Conservation (phyloP, 2,329 filamentous ascomycete species). For the Verticillium alfalfae region DNA sequence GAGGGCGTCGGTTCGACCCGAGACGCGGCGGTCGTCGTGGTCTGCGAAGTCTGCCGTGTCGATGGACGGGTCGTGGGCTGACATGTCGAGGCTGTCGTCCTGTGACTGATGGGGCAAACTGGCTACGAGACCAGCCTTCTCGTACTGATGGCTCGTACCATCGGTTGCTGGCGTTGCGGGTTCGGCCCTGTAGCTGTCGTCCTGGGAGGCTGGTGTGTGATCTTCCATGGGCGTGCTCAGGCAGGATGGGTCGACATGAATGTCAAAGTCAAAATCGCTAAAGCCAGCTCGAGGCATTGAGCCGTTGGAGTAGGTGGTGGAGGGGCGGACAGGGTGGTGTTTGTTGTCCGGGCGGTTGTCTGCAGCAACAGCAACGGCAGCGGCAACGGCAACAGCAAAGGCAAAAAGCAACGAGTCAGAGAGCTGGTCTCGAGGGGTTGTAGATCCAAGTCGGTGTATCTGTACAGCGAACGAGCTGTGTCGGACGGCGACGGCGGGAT, state of each 20-base stretch:
- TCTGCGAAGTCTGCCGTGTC: background rate
- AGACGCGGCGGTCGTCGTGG: conserved; percentile 23
- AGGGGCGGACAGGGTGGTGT: background rate
- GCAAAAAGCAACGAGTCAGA: background rate
- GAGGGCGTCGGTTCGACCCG: conserved; percentile 41
- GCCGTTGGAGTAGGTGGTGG: background rate
- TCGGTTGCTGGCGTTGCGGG: background rate
- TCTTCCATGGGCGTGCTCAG: conserved; percentile 34
- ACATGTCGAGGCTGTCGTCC: conserved; percentile 3
- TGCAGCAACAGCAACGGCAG: background rate
- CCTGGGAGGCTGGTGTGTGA: conserved; percentile 13
- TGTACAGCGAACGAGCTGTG: background rate
- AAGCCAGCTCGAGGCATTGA: background rate
- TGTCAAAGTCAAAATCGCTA: conserved; percentile 36
- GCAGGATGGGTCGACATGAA: conserved; percentile 42
- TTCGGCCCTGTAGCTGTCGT: background rate
- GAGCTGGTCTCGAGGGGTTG: background rate
- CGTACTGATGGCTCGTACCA: background rate
- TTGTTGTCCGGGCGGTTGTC: background rate
- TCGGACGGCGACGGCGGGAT: background rate
- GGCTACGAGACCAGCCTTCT: background rate
- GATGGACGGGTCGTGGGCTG: conserved; percentile 3
- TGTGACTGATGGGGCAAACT: background rate
- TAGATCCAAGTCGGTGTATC: background rate
- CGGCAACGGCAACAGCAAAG: background rate